phyloP scores from a whole-genome alignment of 2,329 filamentous ascomycete genomes.

The Pseudocercospora crystallina region DNA sequence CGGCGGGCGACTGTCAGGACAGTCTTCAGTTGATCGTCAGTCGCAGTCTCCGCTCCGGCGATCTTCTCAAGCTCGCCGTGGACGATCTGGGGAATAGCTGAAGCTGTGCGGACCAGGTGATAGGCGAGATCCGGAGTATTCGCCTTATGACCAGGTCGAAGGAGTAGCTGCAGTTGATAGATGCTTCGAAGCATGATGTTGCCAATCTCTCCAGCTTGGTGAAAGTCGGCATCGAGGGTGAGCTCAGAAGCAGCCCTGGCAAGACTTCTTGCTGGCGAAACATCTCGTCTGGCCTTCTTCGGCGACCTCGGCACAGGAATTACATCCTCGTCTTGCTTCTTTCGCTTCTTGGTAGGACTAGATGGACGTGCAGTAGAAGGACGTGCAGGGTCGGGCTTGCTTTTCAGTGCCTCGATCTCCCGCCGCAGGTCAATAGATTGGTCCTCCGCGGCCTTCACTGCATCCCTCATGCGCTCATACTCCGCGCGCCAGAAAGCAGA shows the following conservation, averaged over 20 bases:
- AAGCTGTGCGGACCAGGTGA: conserved; percentile 28
- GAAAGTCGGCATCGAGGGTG: conserved; percentile 15
- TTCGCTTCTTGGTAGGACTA: conserved; percentile 29
- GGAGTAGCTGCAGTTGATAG: conserved; percentile 28
- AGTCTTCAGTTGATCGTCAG: conserved; percentile 14
- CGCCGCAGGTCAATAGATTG: conserved; percentile 23
- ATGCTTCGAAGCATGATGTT: conserved; percentile 30
- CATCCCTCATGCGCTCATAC: conserved; percentile 26
- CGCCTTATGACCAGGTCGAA: conserved; percentile 19
- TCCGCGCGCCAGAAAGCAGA: conserved; percentile 40
- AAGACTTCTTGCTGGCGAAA: conserved; percentile 9
- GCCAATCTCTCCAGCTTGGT: conserved; percentile 24
- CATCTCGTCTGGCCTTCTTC: conserved; percentile 26
- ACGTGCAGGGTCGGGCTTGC: conserved; percentile 17
- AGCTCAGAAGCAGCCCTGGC: conserved; percentile 1
- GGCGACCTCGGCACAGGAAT: conserved; percentile 24
- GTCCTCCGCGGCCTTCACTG: conserved; percentile 18
- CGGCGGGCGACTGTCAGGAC: conserved; percentile 25
- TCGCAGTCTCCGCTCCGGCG: conserved; percentile 1
- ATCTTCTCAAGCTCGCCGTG: conserved; percentile 15
- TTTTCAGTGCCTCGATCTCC: conserved; percentile 27
- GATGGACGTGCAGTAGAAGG: conserved; percentile 2
- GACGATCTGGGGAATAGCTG: conserved; percentile 26
- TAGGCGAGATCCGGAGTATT: conserved; percentile 27
- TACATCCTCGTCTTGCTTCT: conserved; percentile 29